These are phyloP conservation scores for Hypholoma fasciculare DNA, from an alignment of 768 basidiomycete species.

Conservation along the genomic window DNA sequence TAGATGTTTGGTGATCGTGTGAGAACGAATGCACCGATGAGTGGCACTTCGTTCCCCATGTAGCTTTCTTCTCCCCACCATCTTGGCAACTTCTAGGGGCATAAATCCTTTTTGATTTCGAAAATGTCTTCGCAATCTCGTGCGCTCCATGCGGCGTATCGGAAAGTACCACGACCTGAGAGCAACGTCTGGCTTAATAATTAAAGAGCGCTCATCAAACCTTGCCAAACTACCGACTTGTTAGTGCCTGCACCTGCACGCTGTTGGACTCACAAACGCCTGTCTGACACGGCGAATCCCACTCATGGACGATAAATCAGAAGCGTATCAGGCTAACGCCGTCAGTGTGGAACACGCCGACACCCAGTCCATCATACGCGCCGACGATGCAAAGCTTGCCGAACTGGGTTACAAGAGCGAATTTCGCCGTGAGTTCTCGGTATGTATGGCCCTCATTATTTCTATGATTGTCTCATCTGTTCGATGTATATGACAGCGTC, in stretches of 20 bases:
- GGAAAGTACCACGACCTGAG: background rate
- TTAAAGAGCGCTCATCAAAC: background rate
- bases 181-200: background rate
- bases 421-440: slow-evolving; percentile 75
- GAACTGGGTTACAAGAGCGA: slow-evolving; percentile 71
- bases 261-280: background rate
- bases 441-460: slow-evolving; percentile 25
- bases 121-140: background rate
- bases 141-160: slow-evolving; percentile 3
- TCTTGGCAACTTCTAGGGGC: background rate
- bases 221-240: background rate
- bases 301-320: slow-evolving; percentile 15
- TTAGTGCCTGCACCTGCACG: background rate
- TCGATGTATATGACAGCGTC: slow-evolving; percentile 31
- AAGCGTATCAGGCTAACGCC: slow-evolving; percentile 15
- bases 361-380: slow-evolving; percentile 19
- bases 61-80: slow-evolving; percentile 13
- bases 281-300: background rate
- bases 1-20: background rate
- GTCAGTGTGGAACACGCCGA: slow-evolving; percentile 13
- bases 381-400: slow-evolving; percentile 59
- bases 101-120: background rate
- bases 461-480: background rate
- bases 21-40: background rate
- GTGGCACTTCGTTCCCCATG: slow-evolving; percentile 6